These are phyloP conservation scores for Mortierella sp. DNA, from an alignment of 371 early-diverging fungal genomes.

Conservation along the genomic window DNA sequence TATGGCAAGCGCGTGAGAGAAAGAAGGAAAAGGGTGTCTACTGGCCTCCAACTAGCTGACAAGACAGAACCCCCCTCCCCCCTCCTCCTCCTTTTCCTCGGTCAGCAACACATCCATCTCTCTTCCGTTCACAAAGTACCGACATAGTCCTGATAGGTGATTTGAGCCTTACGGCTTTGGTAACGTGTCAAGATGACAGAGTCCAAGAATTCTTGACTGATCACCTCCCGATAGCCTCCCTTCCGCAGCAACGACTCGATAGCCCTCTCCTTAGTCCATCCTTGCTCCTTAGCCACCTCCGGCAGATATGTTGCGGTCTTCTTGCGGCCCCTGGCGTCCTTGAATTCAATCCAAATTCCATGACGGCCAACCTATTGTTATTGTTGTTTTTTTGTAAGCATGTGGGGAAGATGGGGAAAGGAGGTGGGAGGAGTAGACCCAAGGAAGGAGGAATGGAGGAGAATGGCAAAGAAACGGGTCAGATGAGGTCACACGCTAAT, in stretches of 20 bases:
- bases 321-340: conserved; percentile 62
- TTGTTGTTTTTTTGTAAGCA: not conserved
- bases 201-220: conserved; percentile 69
- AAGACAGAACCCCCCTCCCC: not conserved
- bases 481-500: conserved; percentile 1
- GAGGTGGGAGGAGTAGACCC: not conserved
- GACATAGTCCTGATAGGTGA: conserved; percentile 77
- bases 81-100: not conserved
- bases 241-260: conserved; percentile 90
- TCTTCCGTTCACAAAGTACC: not conserved
- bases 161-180: conserved; percentile 76
- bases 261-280: conserved; percentile 89
- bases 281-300: conserved; percentile 82
- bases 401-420: not conserved
- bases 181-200: conserved; percentile 84
- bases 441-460: not conserved
- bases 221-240: conserved; percentile 78
- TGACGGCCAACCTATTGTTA: conserved; percentile 78
- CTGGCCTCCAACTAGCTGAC: not conserved
- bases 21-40: too few species aligned
- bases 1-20: too few species aligned
- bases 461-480: not conserved
- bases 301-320: conserved; percentile 92
- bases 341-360: conserved; percentile 94
- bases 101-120: not conserved